Evolutionary conservation across 345 rosid species (phyloP).

Genomic region (Lagerstroemia speciosa): DNA sequence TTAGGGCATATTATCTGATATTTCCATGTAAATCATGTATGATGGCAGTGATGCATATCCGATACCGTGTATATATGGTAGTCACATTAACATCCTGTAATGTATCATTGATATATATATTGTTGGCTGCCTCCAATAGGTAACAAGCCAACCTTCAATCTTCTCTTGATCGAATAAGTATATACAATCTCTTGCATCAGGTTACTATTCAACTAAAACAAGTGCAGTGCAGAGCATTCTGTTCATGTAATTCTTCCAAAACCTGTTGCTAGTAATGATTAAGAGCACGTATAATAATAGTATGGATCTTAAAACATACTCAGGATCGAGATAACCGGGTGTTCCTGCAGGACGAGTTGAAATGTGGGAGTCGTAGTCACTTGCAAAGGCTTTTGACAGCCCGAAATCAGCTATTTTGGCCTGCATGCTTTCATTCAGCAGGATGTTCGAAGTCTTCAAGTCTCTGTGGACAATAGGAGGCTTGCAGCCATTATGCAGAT

Average conservation of each 20-base stretch:
- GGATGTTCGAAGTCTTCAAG: slow-evolving; percentile 40
- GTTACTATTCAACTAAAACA: background rate
- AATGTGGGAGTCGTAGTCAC: slow-evolving; percentile 24
- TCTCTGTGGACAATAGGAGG: slow-evolving; percentile 32
- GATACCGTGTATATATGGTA: too few species aligned
- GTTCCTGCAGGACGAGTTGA: slow-evolving; percentile 35
- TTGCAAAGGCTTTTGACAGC: slow-evolving; percentile 29
- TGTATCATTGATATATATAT: too few species aligned
- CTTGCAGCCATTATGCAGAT: slow-evolving; percentile 22
- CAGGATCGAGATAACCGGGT: slow-evolving; percentile 43
- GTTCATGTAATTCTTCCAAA: too few species aligned
- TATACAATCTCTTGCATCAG: too few species aligned
- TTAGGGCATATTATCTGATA: too few species aligned
- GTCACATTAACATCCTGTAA: too few species aligned
- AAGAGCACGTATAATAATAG: background rate
- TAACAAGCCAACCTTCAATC: too few species aligned
- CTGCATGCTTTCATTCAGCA: slow-evolving; percentile 33
- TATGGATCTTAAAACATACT: slow-evolving; percentile 17
- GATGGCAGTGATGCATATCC: too few species aligned
- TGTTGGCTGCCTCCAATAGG: too few species aligned
- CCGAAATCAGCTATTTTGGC: slow-evolving; percentile 51
- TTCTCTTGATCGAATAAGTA: too few species aligned
- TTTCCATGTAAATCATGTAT: too few species aligned
- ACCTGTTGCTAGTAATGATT: background rate
- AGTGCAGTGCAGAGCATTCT: too few species aligned